phyloP scores from a whole-genome alignment of 2,329 filamentous ascomycete species.

The Talaromyces verruculosus region DNA sequence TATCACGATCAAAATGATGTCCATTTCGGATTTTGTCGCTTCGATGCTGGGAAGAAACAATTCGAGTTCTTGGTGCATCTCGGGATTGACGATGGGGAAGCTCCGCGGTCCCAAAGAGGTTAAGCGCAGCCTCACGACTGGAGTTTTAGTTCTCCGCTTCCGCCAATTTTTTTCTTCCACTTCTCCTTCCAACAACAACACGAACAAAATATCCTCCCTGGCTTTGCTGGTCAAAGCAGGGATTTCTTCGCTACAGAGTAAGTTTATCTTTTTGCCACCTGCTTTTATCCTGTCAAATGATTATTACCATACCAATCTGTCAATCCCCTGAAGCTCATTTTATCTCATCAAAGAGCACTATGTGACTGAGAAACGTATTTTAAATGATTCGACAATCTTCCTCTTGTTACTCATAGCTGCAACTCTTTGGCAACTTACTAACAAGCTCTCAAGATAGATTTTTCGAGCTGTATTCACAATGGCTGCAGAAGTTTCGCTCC shows the following conservation, averaged over 20 bases:
- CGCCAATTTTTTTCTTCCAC: slow-evolving; percentile 17
- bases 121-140: neutral
- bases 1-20: slow-evolving; percentile 36
- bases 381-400: slow-evolving; percentile 32
- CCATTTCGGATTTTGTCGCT: slow-evolving; percentile 27
- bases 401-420: slow-evolving; percentile 11
- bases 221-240: slow-evolving; percentile 22
- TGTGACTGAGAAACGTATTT: slow-evolving; percentile 48
- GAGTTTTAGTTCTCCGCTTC: slow-evolving; percentile 3
- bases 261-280: neutral
- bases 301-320: slow-evolving; percentile 71
- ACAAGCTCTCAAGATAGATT: slow-evolving; percentile 9
- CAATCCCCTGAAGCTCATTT: slow-evolving; percentile 71
- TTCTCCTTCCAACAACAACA: neutral
- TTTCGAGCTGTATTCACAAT: slow-evolving; percentile 25
- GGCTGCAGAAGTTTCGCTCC: slow-evolving; percentile 47
- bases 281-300: slow-evolving; percentile 53
- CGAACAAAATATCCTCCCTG: slow-evolving; percentile 17
- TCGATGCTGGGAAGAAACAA: neutral
- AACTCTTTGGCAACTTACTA: slow-evolving; percentile 4
- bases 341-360: slow-evolving; percentile 40
- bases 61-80: neutral
- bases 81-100: neutral
- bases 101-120: neutral
- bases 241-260: neutral